phyloP scores from a whole-genome alignment of 495 filamentous ascomycete species.

The Hypoxylon subgilvum region DNA sequence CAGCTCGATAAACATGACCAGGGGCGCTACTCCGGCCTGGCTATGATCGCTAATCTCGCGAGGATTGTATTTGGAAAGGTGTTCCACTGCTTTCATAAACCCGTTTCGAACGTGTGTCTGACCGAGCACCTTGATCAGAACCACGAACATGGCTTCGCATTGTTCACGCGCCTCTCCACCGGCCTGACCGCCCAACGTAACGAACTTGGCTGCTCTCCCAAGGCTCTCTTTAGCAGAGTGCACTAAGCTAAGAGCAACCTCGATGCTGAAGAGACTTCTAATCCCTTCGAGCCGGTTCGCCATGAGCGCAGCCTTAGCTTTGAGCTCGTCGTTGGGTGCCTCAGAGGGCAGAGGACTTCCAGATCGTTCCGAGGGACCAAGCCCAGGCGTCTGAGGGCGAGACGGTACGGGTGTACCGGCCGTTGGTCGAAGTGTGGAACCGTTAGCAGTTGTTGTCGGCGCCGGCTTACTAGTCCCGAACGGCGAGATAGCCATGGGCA shows the following conservation, averaged over 20 bases:
- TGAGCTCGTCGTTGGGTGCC: slow-evolving; percentile 85
- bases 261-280: slow-evolving; percentile 91
- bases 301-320: slow-evolving; percentile 96
- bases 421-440: slow-evolving; percentile 31
- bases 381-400: slow-evolving; percentile 55
- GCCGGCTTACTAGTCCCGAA: slow-evolving; percentile 55
- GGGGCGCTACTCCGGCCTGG: slow-evolving; percentile 76
- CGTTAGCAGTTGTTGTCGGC: slow-evolving; percentile 36
- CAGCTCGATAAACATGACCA: slow-evolving; percentile 95
- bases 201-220: slow-evolving; percentile 83
- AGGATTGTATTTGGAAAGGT: slow-evolving; percentile 90
- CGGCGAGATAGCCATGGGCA: slow-evolving; percentile 65
- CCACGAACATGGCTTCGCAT: slow-evolving; percentile 88
- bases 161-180: slow-evolving; percentile 86
- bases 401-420: slow-evolving; percentile 45
- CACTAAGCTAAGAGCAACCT: slow-evolving; percentile 87
- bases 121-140: slow-evolving; percentile 81
- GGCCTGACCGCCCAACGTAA: slow-evolving; percentile 75
- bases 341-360: slow-evolving; percentile 61
- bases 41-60: slow-evolving; percentile 79
- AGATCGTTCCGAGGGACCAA: slow-evolving; percentile 40
- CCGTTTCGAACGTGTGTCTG: slow-evolving; percentile 86
- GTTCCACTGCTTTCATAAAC: slow-evolving; percentile 89
- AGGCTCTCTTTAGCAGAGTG: slow-evolving; percentile 89
- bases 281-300: slow-evolving; percentile 92